phyloP scores from a whole-genome alignment of 306 rosid genomes.

The Spatholobus suberectus region DNA sequence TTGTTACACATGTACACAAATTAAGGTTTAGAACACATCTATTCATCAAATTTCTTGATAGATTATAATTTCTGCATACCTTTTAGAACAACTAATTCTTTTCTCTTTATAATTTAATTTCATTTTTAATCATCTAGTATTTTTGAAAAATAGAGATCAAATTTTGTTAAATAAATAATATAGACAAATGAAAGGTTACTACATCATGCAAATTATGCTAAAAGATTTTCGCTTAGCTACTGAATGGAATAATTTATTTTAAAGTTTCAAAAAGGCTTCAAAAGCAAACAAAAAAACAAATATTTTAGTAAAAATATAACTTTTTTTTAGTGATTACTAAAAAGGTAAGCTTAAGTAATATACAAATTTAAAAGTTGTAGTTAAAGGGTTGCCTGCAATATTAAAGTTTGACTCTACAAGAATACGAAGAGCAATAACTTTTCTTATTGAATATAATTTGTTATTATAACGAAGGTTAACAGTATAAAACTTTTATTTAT shows the following conservation, averaged over 20 bases:
- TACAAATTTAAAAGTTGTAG: background rate
- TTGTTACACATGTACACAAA: no score
- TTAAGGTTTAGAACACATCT: no score
- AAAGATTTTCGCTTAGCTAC: background rate
- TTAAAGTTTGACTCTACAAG: background rate
- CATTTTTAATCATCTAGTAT: background rate
- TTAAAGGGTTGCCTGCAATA: background rate
- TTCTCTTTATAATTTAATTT: background rate
- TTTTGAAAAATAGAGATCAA: background rate
- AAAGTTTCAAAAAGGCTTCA: background rate
- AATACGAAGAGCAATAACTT: slow-evolving; percentile 14
- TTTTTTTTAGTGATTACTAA: background rate
- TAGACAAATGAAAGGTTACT: background rate
- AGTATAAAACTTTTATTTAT: background rate
- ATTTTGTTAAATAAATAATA: background rate
- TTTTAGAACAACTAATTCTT: background rate
- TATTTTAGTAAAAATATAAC: background rate
- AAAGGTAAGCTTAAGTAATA: background rate
- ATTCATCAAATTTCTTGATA: background rate
- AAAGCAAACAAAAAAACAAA: background rate
- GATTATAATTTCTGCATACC: background rate
- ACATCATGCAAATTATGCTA: background rate
- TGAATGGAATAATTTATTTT: background rate
- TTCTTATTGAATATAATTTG: background rate
- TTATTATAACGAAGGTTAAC: background rate